A percentile compares a stretch with the other conserved stretches of the same genome.
These are phyloP conservation scores for Penicillium daleae DNA, from an alignment of 495 filamentous ascomycete genomes.

Conservation along the genomic window DNA sequence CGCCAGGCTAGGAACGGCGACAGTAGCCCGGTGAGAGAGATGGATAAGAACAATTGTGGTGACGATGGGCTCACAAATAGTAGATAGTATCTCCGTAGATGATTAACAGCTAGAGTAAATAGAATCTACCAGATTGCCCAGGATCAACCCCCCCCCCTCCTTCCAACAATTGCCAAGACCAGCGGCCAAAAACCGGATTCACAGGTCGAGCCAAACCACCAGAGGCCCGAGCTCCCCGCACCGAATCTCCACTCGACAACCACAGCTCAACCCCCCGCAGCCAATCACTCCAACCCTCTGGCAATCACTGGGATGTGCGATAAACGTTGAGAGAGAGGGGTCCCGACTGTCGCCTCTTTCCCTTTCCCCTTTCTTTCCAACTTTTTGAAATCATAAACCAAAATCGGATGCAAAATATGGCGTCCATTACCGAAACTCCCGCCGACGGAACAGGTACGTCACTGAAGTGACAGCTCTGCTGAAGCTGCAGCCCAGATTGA, in stretches of 20 bases:
- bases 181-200: slow-evolving; percentile 12
- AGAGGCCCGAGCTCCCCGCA: slow-evolving; percentile 14
- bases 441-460: slow-evolving; percentile 30
- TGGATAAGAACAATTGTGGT: too few relatives aligned
- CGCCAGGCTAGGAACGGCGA: slow-evolving; percentile 17
- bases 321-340: slow-evolving; percentile 15
- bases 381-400: background rate
- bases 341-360: background rate
- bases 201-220: background rate
- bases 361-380: background rate
- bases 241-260: background rate
- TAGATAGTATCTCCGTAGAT: too few relatives aligned
- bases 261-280: background rate
- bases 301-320: background rate
- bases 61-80: too few relatives aligned
- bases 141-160: background rate
- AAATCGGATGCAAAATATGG: slow-evolving; percentile 7
- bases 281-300: slow-evolving; percentile 14
- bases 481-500: background rate
- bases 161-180: background rate
- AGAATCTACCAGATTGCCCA: too few relatives aligned
- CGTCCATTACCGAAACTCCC: slow-evolving; percentile 13
- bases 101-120: too few relatives aligned
- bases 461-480: background rate
- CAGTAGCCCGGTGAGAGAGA: background rate